phyloP scores from a whole-genome alignment of 202 grass and related monocot species.

The Hordeum pubiflorum region DNA sequence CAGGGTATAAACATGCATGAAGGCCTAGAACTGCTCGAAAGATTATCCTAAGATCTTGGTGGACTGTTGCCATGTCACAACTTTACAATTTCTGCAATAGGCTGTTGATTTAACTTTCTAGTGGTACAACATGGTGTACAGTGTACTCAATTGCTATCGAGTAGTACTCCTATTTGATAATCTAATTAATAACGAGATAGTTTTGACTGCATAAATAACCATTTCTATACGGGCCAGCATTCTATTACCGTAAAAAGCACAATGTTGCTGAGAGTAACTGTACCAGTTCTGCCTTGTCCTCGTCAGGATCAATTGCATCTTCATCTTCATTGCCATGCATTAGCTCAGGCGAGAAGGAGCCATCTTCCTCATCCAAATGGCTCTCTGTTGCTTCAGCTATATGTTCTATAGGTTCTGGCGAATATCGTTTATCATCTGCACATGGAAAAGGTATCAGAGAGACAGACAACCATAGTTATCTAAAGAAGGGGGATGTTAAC shows the following conservation, averaged over 20 bases:
- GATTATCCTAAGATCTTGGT: neutral
- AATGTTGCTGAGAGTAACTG: neutral
- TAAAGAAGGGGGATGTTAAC: neutral
- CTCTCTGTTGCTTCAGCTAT: constrained; percentile 48
- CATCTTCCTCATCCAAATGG: constrained; percentile 58
- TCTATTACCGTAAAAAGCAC: neutral
- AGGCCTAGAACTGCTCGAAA: neutral
- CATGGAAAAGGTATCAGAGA: constrained; percentile 19
- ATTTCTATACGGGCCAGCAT: neutral
- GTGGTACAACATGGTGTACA: neutral
- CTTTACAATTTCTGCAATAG: neutral
- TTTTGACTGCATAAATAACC: constrained; percentile 9
- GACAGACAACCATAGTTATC: neutral
- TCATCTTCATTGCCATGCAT: constrained; percentile 81
- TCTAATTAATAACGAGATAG: neutral
- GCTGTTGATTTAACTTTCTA: neutral
- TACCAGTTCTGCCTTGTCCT: constrained; percentile 92
- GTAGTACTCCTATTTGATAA: neutral
- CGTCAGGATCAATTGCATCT: constrained; percentile 94
- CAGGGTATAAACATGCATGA: neutral
- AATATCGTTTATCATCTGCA: constrained; percentile 60
- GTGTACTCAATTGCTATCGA: neutral
- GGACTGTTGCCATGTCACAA: neutral
- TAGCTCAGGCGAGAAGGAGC: constrained; percentile 88
- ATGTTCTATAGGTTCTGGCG: constrained; percentile 69